Percentiles rank a stretch among this genome's conserved stretches.
These are phyloP conservation scores for Hydrangea macrophylla DNA, from an alignment of 148 eudicot species.

Conservation along the genomic window DNA sequence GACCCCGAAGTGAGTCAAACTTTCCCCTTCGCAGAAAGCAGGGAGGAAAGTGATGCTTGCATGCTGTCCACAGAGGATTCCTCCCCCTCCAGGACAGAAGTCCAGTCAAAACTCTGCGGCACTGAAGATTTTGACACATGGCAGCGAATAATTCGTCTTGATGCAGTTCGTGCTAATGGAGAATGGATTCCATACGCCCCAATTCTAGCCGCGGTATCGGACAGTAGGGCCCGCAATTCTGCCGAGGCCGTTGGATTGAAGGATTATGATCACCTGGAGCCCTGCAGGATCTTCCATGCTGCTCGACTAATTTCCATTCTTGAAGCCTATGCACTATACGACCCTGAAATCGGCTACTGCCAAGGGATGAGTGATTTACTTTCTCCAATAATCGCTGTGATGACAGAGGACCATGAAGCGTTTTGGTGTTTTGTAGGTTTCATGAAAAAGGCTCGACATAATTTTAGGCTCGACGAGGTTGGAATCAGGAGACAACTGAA, in stretches of 20 bases:
- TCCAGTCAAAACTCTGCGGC: constrained; percentile 31
- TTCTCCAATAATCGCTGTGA: constrained; percentile 77
- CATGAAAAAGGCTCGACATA: constrained; percentile 96
- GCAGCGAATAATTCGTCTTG: constrained; percentile 94
- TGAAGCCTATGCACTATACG: constrained; percentile 91
- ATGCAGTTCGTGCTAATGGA: constrained; percentile 85
- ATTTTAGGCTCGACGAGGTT: constrained; percentile 91
- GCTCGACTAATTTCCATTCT: constrained; percentile 87
- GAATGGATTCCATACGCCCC: constrained; percentile 71
- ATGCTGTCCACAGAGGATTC: constrained; percentile 31
- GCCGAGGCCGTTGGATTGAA: constrained; percentile 80
- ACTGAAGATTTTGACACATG: constrained; percentile 81
- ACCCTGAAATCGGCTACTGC: constrained; percentile 93
- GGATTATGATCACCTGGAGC: constrained; percentile 81
- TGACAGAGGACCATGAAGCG: constrained; percentile 82
- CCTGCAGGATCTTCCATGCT: constrained; percentile 79
- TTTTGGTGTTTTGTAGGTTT: constrained; percentile 99
- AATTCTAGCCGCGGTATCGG: constrained; percentile 63
- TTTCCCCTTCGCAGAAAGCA: constrained; percentile 36
- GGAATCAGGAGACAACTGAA: constrained; percentile 85
- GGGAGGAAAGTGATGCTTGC: constrained; percentile 37
- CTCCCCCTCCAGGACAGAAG: constrained; percentile 40
- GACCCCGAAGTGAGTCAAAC: constrained; percentile 58
- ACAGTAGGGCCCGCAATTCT: constrained; percentile 54
- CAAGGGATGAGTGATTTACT: constrained; percentile 99